Evolutionary conservation across 2,329 filamentous ascomycete genomes (phyloP), one percentile per base, ranked within the genome.

Genomic region (Graphilbum fragrans): DNA sequence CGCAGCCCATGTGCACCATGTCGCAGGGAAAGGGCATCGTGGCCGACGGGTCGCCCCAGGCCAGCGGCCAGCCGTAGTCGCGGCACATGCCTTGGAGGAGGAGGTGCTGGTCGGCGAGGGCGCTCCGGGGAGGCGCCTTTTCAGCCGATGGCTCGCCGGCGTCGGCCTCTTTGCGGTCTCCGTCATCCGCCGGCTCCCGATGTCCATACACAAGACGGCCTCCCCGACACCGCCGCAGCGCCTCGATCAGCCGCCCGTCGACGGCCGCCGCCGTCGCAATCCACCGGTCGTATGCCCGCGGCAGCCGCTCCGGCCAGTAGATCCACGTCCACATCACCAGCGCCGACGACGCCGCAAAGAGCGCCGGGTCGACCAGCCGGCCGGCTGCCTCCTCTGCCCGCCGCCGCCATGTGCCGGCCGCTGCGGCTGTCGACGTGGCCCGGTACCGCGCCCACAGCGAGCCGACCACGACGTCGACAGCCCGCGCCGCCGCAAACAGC

Each of bases 291-390:
- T 93, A 93, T 33, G 79, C 70, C 22, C 64, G 69, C 2, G 86
- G 86, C 2, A 94, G 69, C 18, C 74, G 70, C 29, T 74, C 67
- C 0, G 86, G 84, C 10, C 67, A 58, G 62, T 90, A 94, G 56
- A 93, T 80, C 83, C 84, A 94, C 17, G 84, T 74, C 81, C 84
- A 90, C 86, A 93, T 94, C 50, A 93, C 80, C 31, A 85, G 63
- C 19, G 79, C 81, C 32, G 74, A 78, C 18, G 83, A 87, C 27
- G 70, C 58, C 35, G 81, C 76, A 57, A 94, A 93, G 17, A 88
- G 62, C 6, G 72, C 61, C 4, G 83, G 74, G 53, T 90, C 82
- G n/a, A 75, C 64, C 31, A 75, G 56, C 10, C 48, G 57, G 20
- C 63, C 62, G 46, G 66, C 48, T 20, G 58, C 42, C 11, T 58